A percentile compares a stretch with the other conserved stretches of the same genome.
These are phyloP conservation scores for Xylaria palmicola DNA, from an alignment of 495 filamentous ascomycete species.

Conservation along the genomic window DNA sequence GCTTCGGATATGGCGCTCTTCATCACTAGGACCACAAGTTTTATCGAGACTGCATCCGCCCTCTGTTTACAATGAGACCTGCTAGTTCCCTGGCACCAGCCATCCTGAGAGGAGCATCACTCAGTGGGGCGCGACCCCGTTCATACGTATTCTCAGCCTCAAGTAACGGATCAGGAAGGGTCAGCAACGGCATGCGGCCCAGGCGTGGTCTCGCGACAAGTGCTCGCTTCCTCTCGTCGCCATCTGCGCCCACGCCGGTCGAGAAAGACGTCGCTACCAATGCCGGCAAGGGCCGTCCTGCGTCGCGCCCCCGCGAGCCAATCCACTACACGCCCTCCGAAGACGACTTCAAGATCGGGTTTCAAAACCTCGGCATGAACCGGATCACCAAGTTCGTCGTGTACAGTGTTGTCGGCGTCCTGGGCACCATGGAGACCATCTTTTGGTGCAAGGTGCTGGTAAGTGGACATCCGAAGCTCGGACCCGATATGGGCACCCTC, in stretches of 20 bases:
- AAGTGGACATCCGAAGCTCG: constrained; percentile 19
- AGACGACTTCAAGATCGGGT: constrained; percentile 20
- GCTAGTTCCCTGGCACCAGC: background rate
- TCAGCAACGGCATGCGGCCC: background rate
- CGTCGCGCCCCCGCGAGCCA: background rate
- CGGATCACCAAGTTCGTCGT: constrained; percentile 27
- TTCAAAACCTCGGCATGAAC: constrained; percentile 26
- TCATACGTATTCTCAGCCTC: background rate
- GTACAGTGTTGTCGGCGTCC: constrained; percentile 22
- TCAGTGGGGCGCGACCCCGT: background rate
- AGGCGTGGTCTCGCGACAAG: background rate
- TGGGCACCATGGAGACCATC: constrained; percentile 28
- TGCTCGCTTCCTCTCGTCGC: background rate
- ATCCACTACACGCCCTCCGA: background rate
- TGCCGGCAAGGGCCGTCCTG: background rate
- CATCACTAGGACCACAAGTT: background rate
- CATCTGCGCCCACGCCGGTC: background rate
- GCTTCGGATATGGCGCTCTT: background rate
- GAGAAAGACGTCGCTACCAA: background rate
- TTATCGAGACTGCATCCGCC: background rate
- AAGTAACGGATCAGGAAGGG: background rate
- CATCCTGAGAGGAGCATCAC: background rate
- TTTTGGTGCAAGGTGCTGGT: constrained; percentile 27
- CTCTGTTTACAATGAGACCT: background rate
- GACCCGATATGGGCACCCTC: constrained; percentile 3